A percentile compares a stretch with the other conserved stretches of the same genome.
These are phyloP conservation scores for Aspergillus sclerotialis DNA, from an alignment of 2,329 filamentous ascomycete species.

Conservation along the genomic window DNA sequence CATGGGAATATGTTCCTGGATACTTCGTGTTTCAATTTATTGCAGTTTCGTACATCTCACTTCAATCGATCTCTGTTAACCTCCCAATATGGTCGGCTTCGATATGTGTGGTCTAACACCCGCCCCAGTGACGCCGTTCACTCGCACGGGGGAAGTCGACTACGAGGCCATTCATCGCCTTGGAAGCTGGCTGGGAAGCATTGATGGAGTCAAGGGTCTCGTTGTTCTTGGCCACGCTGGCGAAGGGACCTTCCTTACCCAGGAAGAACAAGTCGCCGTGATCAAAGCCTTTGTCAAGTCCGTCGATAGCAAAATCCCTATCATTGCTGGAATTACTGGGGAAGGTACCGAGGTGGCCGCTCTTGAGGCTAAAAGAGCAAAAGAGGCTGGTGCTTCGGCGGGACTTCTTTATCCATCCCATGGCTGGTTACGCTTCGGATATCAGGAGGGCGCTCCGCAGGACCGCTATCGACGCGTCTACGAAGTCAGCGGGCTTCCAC, in stretches of 20 bases:
- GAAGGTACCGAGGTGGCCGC: conserved; percentile 49
- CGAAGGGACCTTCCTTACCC: conserved; percentile 48
- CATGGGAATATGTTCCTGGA: no score
- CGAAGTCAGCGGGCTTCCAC: conserved; percentile 43
- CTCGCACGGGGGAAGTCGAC: conserved; percentile 42
- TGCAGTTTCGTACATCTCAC: no score
- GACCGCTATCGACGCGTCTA: conserved; percentile 47
- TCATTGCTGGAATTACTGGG: conserved; percentile 48
- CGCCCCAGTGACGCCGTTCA: conserved; percentile 49
- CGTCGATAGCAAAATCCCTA: conserved; percentile 44
- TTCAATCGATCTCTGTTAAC: neutral
- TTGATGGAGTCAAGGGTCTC: conserved; percentile 46
- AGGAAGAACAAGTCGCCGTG: conserved; percentile 43
- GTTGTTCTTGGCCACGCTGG: conserved; percentile 50
- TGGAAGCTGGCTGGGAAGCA: conserved; percentile 48
- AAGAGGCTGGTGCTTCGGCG: conserved; percentile 45
- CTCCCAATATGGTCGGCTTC: conserved; percentile 22
- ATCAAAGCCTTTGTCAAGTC: conserved; percentile 49
- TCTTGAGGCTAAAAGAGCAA: conserved; percentile 45
- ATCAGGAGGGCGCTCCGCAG: conserved; percentile 47
- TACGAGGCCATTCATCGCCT: conserved; percentile 48
- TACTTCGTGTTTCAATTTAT: no score
- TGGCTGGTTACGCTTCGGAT: conserved; percentile 51
- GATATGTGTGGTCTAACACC: conserved; percentile 46
- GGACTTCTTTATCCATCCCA: conserved; percentile 49